Evolutionary conservation across 148 eudicot genomes (phyloP).

Genomic region (Mesembryanthemum crystallinum): DNA sequence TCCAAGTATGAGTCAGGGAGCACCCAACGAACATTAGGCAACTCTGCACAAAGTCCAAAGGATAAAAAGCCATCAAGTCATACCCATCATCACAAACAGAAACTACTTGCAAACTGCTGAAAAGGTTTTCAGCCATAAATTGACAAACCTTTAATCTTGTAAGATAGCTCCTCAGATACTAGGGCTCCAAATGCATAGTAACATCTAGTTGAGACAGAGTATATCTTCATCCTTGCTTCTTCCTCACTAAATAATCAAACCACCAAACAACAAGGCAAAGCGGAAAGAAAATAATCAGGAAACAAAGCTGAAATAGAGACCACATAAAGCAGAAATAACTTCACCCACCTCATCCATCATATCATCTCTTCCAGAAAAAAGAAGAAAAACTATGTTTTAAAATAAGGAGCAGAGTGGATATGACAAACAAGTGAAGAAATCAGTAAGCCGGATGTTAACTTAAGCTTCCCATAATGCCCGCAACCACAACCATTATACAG

Average conservation of each 20-base stretch:
- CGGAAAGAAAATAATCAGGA: not conserved
- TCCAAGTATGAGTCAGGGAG: slow-evolving; percentile 67
- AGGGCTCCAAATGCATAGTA: slow-evolving; percentile 68
- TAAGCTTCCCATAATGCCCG: not conserved
- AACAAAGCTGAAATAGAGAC: not conserved
- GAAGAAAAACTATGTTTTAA: not conserved
- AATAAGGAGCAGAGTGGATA: not conserved
- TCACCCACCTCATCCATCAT: not conserved
- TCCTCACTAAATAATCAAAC: slow-evolving; percentile 41
- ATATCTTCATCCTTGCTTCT: slow-evolving; percentile 69
- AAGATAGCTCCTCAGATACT: slow-evolving; percentile 42
- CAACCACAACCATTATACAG: not conserved
- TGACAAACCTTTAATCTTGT: slow-evolving; percentile 52
- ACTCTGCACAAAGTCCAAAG: slow-evolving; percentile 38
- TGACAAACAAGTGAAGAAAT: not conserved
- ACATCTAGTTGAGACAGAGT: slow-evolving; percentile 68
- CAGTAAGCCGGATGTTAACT: not conserved
- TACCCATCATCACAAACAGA: not conserved
- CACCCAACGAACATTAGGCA: slow-evolving; percentile 63
- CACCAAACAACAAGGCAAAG: not conserved
- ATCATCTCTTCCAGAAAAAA: not conserved
- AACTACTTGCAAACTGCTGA: not conserved
- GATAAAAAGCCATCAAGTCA: slow-evolving; percentile 2
- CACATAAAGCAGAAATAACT: slow-evolving; percentile 7
- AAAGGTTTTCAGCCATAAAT: not conserved